These are phyloP conservation scores for Saposhnikovia divaricata DNA, from an alignment of 129 eudicot genomes.

Conservation along the genomic window DNA sequence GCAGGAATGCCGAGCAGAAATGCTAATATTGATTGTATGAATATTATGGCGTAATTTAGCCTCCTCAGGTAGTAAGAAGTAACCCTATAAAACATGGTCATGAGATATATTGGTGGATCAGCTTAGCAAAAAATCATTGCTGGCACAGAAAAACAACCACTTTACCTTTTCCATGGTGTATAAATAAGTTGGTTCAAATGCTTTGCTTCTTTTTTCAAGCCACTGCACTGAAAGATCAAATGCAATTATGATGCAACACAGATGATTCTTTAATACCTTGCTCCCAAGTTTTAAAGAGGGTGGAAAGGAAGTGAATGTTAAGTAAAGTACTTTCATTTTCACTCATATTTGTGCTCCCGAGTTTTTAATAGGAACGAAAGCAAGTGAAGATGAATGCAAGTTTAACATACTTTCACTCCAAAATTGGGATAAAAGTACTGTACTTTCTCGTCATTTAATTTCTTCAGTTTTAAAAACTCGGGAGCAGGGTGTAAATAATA, in stretches of 20 bases:
- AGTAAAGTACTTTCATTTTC: too few relatives aligned
- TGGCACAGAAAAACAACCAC: not conserved
- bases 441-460: too few relatives aligned
- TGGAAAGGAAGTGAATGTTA: too few relatives aligned
- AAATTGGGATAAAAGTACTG: too few relatives aligned
- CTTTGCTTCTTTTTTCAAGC: slow-evolving; percentile 81
- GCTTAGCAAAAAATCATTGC: not conserved
- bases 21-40: slow-evolving; percentile 69
- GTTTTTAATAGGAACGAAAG: too few relatives aligned
- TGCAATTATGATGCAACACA: not conserved
- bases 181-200: slow-evolving; percentile 83
- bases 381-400: too few relatives aligned
- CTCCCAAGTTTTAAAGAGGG: too few relatives aligned
- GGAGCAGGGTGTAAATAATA: too few relatives aligned
- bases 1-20: slow-evolving; percentile 88
- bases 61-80: slow-evolving; percentile 79
- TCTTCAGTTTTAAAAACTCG: too few relatives aligned
- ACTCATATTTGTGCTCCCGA: too few relatives aligned
- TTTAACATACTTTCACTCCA: too few relatives aligned
- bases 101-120: not conserved
- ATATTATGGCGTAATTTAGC: slow-evolving; percentile 74
- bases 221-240: slow-evolving; percentile 66
- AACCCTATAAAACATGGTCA: slow-evolving; percentile 46
- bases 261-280: not conserved
- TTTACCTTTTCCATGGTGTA: slow-evolving; percentile 86